Base-by-base conservation (phyloP, 2,329 filamentous ascomycete species). In the Trichoderma citrinoviride region DNA sequence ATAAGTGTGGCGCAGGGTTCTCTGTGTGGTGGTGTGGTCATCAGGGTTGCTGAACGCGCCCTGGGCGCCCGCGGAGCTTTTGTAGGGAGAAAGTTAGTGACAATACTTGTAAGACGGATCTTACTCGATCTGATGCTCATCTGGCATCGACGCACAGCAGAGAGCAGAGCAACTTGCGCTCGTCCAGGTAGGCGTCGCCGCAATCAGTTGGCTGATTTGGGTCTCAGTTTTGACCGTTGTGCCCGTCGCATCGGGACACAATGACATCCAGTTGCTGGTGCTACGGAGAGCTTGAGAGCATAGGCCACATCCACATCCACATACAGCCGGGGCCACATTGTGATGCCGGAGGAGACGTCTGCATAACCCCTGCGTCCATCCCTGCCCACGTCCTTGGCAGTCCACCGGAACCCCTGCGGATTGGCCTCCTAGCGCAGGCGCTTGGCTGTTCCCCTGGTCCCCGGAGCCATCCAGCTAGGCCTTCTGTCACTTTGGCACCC, bases 161-260 rank as follows among this genome's bases (percentile, higher is more conserved):
- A 53, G n/a, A 29, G 15, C 23, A 15, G 23, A 29, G 25, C 37
- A 25, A 43, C 33, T 37, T 14, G 12, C 12, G 8, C 10, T 37
- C 12, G 33, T 37, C 33, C 33, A 37, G 33, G 33, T 12, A 37
- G 33, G 25, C n/a, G 37, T 53, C 46, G 44, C 60, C n/a, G 19
- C 49, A 17, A 25, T 27, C 19, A 29, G 37, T 46, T 52, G 60
- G 49, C 27, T 46, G 53, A 60, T 52, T 60, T 55, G 47, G 27
- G 62, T 65, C 62, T 65, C 47, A 60, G 46, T 53, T 53, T 29
- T 52, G 33, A 54, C 55, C 47, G 62, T 65, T 60, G 62, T 21
- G 47, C 37, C 62, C 62, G 62, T 65, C 54, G 62, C 47, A 41
- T 65, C 47, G 55, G 47, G 55, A 58, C 54, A 58, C 46, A 53